Percentiles rank a stretch among this genome's conserved stretches.
These are phyloP conservation scores for Cercospora berteroae DNA, from an alignment of 2,329 filamentous ascomycete species.

Conservation along the genomic window DNA sequence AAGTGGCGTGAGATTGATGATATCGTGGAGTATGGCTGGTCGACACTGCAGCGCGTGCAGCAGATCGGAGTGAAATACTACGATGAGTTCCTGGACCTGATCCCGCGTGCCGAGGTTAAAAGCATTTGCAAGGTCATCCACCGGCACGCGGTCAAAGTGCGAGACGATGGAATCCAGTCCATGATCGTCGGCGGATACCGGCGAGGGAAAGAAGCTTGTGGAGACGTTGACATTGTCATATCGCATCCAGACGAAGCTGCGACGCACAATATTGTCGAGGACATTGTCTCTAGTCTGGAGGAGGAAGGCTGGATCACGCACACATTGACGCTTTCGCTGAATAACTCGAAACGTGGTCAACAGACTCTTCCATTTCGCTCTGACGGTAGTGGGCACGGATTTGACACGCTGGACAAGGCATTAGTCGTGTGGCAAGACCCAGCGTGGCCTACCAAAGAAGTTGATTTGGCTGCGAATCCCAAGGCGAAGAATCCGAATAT, in stretches of 20 bases:
- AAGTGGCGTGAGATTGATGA: conserved; percentile 80
- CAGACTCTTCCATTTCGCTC: conserved; percentile 56
- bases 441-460: conserved; percentile 40
- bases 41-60: conserved; percentile 70
- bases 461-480: conserved; percentile 38
- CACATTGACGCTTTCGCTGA: conserved; percentile 68
- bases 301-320: conserved; percentile 72
- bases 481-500: conserved; percentile 64
- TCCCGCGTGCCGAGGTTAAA: conserved; percentile 72
- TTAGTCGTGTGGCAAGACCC: conserved; percentile 88
- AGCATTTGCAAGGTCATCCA: conserved; percentile 64
- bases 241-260: conserved; percentile 69
- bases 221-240: conserved; percentile 84
- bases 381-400: conserved; percentile 57
- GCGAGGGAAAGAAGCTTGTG: conserved; percentile 68
- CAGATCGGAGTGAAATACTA: conserved; percentile 95
- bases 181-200: conserved; percentile 78
- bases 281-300: conserved; percentile 71
- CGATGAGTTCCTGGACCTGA: conserved; percentile 72
- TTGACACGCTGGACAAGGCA: conserved; percentile 88
- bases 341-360: conserved; percentile 71
- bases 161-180: conserved; percentile 54
- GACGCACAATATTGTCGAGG: conserved; percentile 68
- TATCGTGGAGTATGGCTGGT: conserved; percentile 79
- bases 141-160: conserved; percentile 63